A percentile compares a stretch with the other conserved stretches of the same genome.
phyloP scores from a whole-genome alignment of 805 yeast genomes.

The Candida methanosorbosa region DNA sequence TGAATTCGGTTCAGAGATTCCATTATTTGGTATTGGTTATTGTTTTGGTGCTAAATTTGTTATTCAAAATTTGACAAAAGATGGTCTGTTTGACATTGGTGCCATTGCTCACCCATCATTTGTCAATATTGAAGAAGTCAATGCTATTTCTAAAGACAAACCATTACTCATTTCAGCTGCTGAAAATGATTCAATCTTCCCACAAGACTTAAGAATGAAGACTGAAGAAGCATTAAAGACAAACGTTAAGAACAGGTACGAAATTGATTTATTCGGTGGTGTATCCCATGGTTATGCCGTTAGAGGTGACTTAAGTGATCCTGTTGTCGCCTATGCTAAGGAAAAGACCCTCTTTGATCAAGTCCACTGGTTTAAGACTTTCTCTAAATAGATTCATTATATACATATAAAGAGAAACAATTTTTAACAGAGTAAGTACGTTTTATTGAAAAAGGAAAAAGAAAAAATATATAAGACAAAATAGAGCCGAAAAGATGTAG shows the following conservation, averaged over 20 bases:
- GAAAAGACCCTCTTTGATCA: slow-evolving; percentile 53
- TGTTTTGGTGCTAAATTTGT: slow-evolving; percentile 80
- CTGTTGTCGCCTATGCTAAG: slow-evolving; percentile 51
- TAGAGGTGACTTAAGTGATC: slow-evolving; percentile 59
- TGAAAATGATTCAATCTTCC: slow-evolving; percentile 55
- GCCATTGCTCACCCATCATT: slow-evolving; percentile 85
- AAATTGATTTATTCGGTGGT: slow-evolving; percentile 53
- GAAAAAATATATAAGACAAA: not conserved
- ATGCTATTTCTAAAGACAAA: slow-evolving; percentile 38
- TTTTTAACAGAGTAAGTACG: not conserved
- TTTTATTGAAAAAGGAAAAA: not conserved
- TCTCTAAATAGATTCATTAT: slow-evolving; percentile 3
- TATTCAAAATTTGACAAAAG: slow-evolving; percentile 38
- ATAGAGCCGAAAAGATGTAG: not conserved
- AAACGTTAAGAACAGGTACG: slow-evolving; percentile 44
- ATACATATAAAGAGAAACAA: not conserved
- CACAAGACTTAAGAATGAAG: slow-evolving; percentile 51
- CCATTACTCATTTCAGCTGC: slow-evolving; percentile 73
- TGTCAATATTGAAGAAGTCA: slow-evolving; percentile 56
- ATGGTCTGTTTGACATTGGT: slow-evolving; percentile 37
- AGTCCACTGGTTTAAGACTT: slow-evolving; percentile 21
- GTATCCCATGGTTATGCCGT: slow-evolving; percentile 72
- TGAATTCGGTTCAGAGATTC: slow-evolving; percentile 36
- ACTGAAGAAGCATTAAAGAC: slow-evolving; percentile 46
- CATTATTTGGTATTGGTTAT: slow-evolving; percentile 62